Base-by-base conservation (phyloP, 1,284 basidiomycete genomes). In the Trichosporon ovoides region DNA sequence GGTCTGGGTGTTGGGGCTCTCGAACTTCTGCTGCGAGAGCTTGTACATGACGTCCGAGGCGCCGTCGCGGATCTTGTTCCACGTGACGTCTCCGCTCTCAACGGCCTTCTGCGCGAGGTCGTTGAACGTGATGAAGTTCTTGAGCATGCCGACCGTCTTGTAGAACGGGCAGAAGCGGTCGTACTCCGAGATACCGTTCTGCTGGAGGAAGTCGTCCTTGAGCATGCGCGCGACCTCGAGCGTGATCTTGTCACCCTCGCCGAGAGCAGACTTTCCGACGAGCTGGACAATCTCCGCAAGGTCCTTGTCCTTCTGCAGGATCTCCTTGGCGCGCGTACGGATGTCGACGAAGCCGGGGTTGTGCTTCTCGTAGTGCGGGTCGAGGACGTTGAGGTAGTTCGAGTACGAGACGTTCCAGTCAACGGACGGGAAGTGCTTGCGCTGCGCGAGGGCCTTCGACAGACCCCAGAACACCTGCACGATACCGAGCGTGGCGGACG, bases 381-480 rank as follows among this genome's bases (percentile, higher is more conserved):
- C 93, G 54, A 99, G 85, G 7, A 95, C 86, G 74, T 93, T 93
- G 67, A 90, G 89, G 80, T 98, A 98, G 78, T 98, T 98, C 56
- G 95, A 98, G 79, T 98, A 98, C 7, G 96, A 98, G 19, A 95
- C 81, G 71, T 89, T 95, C 95, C 96, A 98, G 81, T 98, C 98
- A 76, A 99, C 95, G 31, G 92, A 96, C 2, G 94, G 94, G 84
- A 98, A 98, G 76, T 98, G 74, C 63, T 76, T 98, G 66, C 95
- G 86, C 77, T 98, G 94, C 2, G 94, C 94, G 58, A 98, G 86
- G 16, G 70, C 60, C 66, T 78, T 78, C 54, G 73, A 75, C 7
- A 78, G 63, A 69, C 76, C 76, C 76, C 76, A 77, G 73, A 99
- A 99, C 66, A 98, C 96, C 76, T 98, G 96, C 20, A 98, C 96